Conservation (phyloP, 257 asterid genomes). For the Euphrasia confusa region DNA sequence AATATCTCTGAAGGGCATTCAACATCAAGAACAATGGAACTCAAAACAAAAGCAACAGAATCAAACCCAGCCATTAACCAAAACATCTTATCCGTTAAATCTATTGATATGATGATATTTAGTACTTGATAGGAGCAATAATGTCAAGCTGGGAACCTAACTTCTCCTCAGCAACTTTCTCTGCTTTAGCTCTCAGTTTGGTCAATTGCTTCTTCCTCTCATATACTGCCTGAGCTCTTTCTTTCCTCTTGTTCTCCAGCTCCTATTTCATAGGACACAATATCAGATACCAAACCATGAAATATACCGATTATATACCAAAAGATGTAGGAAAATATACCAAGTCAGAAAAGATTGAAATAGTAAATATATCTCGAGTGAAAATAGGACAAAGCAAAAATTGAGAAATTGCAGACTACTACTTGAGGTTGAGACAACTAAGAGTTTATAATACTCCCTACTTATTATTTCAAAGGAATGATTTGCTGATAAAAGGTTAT, state of each 20-base stretch:
- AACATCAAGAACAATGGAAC: too few relatives aligned
- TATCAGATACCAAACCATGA: background rate
- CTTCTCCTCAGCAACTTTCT: conserved; percentile 44
- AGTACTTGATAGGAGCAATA: conserved; percentile 39
- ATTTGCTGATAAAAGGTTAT: too few relatives aligned
- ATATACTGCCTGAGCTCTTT: background rate
- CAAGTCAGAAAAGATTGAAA: background rate
- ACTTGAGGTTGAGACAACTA: too few relatives aligned
- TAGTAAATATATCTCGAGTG: too few relatives aligned
- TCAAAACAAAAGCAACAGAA: too few relatives aligned
- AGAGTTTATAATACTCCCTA: too few relatives aligned
- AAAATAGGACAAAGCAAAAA: too few relatives aligned
- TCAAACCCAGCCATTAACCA: background rate
- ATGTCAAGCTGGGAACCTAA: conserved; percentile 36
- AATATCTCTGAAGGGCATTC: too few relatives aligned
- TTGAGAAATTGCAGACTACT: too few relatives aligned
- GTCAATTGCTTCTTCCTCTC: conserved; percentile 35
- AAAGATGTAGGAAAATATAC: background rate
- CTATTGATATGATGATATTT: conserved; percentile 6
- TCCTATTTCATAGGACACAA: conserved; percentile 23
- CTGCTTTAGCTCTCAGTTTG: conserved; percentile 39
- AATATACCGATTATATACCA: background rate
- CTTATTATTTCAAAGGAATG: too few relatives aligned
- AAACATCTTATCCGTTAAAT: conserved; percentile 20
- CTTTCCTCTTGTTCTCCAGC: conserved; percentile 34